Evolutionary conservation across 1,139 yeast species (phyloP).

Genomic region (Yamadazyma sp.): DNA sequence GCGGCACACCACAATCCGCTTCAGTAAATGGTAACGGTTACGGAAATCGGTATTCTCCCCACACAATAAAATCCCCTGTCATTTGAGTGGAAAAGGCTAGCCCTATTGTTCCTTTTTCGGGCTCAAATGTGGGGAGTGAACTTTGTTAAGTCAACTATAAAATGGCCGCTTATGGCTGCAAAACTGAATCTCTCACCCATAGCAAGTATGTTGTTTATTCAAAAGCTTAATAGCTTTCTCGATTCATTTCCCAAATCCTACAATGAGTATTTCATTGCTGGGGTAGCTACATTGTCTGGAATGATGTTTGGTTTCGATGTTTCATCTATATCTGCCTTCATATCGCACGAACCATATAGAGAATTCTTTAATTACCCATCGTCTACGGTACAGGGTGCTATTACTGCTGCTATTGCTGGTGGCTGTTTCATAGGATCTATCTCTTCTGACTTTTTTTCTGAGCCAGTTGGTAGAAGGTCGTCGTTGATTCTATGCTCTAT

Average conservation of each 20-base stretch:
- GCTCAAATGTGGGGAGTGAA: no score
- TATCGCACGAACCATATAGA: conserved; percentile 16
- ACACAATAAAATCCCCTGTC: no score
- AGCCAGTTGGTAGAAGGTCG: conserved; percentile 56
- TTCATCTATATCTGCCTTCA: conserved; percentile 61
- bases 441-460: conserved; percentile 47
- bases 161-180: no score
- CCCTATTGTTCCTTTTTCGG: no score
- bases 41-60: no score
- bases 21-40: no score
- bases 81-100: no score
- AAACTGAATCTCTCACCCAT: neutral
- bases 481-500: conserved; percentile 45
- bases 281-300: conserved; percentile 55
- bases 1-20: no score
- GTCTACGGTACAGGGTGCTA: conserved; percentile 53
- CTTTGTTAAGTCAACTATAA: no score
- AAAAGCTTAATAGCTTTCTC: neutral
- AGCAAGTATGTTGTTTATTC: neutral
- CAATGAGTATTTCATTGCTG: conserved; percentile 30
- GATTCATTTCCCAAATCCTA: conserved; percentile 2
- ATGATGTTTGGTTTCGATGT: conserved; percentile 67
- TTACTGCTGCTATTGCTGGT: conserved; percentile 58
- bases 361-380: conserved; percentile 43
- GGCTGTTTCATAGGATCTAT: conserved; percentile 59